Percentiles rank a stretch among this genome's conserved stretches.
phyloP scores from a whole-genome alignment of 257 asterid species.

The Solanum sparsipilum region DNA sequence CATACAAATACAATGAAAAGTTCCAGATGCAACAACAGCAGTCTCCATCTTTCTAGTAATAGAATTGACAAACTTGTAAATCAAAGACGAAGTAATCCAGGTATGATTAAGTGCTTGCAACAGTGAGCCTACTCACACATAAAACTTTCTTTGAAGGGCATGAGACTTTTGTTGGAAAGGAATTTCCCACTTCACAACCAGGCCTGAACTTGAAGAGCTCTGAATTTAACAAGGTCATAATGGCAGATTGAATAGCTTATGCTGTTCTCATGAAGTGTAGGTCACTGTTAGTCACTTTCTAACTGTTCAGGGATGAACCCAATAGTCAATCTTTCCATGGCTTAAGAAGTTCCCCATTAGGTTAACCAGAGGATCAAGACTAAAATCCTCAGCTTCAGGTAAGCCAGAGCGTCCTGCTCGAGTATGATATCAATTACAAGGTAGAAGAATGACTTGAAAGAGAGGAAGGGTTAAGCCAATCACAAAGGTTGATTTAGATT shows the following conservation, averaged over 20 bases:
- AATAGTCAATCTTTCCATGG: background rate
- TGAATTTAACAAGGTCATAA: background rate
- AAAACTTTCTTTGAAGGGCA: background rate
- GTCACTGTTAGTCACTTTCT: background rate
- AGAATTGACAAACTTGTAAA: background rate
- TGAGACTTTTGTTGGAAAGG: background rate
- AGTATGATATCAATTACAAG: background rate
- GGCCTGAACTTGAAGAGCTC: background rate
- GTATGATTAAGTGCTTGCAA: background rate
- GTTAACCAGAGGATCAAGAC: background rate
- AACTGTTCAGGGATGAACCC: background rate
- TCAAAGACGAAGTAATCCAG: background rate
- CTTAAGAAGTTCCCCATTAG: background rate
- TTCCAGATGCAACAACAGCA: background rate
- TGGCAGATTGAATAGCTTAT: background rate
- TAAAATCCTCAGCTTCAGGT: background rate
- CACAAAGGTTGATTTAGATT: background rate
- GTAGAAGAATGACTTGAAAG: background rate
- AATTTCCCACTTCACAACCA: background rate
- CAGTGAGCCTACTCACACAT: background rate
- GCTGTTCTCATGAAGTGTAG: background rate
- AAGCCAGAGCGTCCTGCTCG: background rate
- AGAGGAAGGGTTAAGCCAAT: background rate
- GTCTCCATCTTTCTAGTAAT: background rate
- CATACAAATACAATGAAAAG: background rate